These are phyloP conservation scores for Benincasa hispida DNA, from an alignment of 306 rosid species.

Conservation along the genomic window DNA sequence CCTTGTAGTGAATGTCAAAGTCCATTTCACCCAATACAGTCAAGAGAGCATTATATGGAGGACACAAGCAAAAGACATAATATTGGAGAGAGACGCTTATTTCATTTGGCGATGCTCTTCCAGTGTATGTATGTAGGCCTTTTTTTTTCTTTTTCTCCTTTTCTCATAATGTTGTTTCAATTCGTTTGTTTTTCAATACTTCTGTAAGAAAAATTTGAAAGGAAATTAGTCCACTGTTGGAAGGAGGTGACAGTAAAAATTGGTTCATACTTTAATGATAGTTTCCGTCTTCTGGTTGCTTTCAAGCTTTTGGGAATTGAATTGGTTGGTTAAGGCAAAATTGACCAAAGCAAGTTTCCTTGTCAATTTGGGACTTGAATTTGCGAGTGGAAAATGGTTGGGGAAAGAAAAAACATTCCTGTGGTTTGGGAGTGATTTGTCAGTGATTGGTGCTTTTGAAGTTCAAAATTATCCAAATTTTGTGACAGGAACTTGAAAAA, in stretches of 20 bases:
- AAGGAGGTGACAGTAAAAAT: background rate
- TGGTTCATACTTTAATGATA: background rate
- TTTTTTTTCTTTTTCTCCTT: background rate
- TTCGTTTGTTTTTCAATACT: slow-evolving; percentile 8
- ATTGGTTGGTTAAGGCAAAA: background rate
- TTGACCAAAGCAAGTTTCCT: background rate
- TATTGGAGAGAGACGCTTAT: slow-evolving; percentile 6
- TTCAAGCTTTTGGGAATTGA: background rate
- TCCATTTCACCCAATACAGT: background rate
- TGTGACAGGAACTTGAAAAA: background rate
- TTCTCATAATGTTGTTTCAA: slow-evolving; percentile 2
- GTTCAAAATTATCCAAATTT: background rate
- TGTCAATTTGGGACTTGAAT: background rate
- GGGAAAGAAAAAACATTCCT: background rate
- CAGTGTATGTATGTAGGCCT: slow-evolving; percentile 5
- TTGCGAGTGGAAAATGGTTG: background rate
- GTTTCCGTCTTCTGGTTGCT: background rate
- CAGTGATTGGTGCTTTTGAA: background rate
- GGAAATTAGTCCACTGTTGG: background rate
- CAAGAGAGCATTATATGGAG: background rate
- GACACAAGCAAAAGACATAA: background rate
- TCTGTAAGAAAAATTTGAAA: background rate
- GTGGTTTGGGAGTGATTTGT: background rate
- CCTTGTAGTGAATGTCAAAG: background rate
- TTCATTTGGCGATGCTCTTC: slow-evolving; percentile 1